Percentiles rank a stretch among this genome's conserved stretches.
Conservation (phyloP, 2,329 filamentous ascomycete genomes). For the Pseudogymnoascus sp. region DNA sequence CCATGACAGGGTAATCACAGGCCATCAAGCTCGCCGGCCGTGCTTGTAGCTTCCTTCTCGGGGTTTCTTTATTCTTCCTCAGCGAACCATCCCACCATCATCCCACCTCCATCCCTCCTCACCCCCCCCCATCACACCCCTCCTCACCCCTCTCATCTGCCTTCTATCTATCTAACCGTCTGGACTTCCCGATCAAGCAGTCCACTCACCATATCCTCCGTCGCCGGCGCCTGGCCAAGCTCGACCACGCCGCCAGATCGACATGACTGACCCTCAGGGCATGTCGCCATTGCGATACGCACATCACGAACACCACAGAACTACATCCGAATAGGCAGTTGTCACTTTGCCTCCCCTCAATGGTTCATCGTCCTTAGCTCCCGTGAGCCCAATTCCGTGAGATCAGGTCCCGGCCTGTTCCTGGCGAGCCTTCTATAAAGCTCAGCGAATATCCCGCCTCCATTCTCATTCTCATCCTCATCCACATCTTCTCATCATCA, state of each 20-base stretch:
- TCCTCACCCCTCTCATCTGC: background rate
- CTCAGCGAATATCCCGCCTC: background rate
- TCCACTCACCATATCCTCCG: background rate
- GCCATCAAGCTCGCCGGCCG: background rate
- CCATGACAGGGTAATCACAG: background rate
- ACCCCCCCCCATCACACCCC: background rate
- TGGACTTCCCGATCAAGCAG: background rate
- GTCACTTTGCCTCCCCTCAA: background rate
- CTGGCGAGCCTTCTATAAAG: background rate
- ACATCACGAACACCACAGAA: background rate
- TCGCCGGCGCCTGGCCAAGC: background rate
- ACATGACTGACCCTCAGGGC: background rate
- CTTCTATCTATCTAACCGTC: background rate
- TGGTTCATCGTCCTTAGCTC: background rate
- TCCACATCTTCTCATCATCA: background rate
- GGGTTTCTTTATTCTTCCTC: background rate
- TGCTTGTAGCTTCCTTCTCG: background rate
- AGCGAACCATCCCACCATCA: background rate
- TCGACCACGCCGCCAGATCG: background rate
- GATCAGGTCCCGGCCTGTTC: background rate
- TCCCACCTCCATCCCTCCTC: background rate
- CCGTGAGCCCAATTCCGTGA: background rate
- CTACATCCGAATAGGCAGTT: conserved; percentile 6
- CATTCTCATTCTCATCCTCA: background rate
- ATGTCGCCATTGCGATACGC: background rate